Evolutionary conservation across 2,329 filamentous ascomycete species (phyloP), one percentile per base, ranked within the genome.

Genomic region (Endothia cerciana): DNA sequence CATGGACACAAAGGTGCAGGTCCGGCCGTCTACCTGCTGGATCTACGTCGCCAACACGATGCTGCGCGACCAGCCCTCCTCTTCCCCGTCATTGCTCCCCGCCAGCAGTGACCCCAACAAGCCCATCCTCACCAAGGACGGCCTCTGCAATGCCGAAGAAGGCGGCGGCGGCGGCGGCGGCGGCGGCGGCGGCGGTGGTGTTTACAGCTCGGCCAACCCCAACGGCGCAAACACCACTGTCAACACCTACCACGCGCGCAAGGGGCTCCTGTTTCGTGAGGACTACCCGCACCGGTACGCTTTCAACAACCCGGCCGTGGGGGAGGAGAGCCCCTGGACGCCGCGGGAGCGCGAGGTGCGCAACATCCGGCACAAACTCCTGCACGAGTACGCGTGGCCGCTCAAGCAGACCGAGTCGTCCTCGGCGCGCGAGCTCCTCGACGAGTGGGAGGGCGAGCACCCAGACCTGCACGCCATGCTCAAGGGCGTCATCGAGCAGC

Each of bases 341-440:
- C 82, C 76, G 63, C 75, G 75, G 56, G 74, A 76, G 69, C 73
- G 73, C 63, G 62, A 69, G 62, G 65, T 65, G 40, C 65, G 65
- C 22, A 82, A 83, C 62, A 82, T 86, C 72, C 76, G 74, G 30
- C 78, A 78, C 43, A 79, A 83, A 0, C 75, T 88, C 28, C 76
- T 88, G 30, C 86, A 88, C 70, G 85, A 87, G 74, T 88, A 87
- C 74, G 86, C 85, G 15, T 80, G 83, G 57, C 77, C 80, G 1
- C 75, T 87, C 30, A 79, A 83, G 59, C 84, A 87, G 70, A 81
- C 81, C 67, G 84, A 86, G 66, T 86, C 85, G 10, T 83, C 82
- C 47, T 85, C 83, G 33, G 81, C 83, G 71, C 83, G 82, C 70
- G 81, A 85, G 56, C 77, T 87, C 70, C 79, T 80, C 57, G 75